Evolutionary conservation across 164 flowering plant genomes (phyloP), one percentile per base, ranked within the genome.

Genomic region (Vitis cinerea): DNA sequence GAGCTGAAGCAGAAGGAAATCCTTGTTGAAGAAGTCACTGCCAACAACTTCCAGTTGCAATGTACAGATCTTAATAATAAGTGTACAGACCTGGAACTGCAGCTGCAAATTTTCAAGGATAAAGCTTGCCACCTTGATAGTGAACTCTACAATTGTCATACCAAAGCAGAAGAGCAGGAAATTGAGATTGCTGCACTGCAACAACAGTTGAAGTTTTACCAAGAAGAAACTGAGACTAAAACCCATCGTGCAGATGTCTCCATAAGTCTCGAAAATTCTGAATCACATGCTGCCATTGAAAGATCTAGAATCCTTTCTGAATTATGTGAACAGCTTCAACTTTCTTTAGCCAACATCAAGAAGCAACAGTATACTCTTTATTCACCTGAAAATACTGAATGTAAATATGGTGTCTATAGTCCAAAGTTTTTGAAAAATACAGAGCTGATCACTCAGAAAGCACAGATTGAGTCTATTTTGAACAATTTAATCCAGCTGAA

Each of bases 71-170:
- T 82, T 68, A 78, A 75, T 53, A 75, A 65, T n/a, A 83, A 74
- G 71, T 74, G 78, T 56, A 23, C 70, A 70, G 81, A 76, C 62
- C 73, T 86, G 63, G 85, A 84, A 76, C 52, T 64, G 73, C 84
- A 84, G 71, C 48, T 84, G 70, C 82, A 77, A 64, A 63, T 70
- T 64, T 80, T 51, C 54, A 74, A 74, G 76, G 82, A 81, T 37
- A 78, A 72, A 71, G 74, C 69, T 66, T 67, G 37, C 72, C n/a
- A 77, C 69, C 83, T 83, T 68, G 81, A 83, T 65, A 62, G 53
- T 56, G 79, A 83, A 67, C 85, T 81, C 30, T 64, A 29, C 29
- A 70, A 65, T 50, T 64, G 37, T 23, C 80, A 59, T 17, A 71
- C 72, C 31, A 71, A 65, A 68, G 57, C 52, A 47, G 76, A 77